A percentile compares a stretch with the other conserved stretches of the same genome.
These are phyloP conservation scores for Coprinopsis strossmayeri DNA, from an alignment of 768 basidiomycete species.

Conservation along the genomic window DNA sequence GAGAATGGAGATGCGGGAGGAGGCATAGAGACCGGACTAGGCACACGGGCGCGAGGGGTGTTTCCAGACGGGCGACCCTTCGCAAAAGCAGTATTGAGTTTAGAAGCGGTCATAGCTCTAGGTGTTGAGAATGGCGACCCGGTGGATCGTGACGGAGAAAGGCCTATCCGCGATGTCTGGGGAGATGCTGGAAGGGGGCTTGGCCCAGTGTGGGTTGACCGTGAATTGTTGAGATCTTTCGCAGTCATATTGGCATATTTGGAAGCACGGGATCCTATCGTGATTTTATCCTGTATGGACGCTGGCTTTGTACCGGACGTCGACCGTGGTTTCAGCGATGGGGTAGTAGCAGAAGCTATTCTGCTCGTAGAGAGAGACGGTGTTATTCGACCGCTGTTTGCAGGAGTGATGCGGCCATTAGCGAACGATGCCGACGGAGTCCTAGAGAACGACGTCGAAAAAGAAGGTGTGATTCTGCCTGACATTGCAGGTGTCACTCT, in stretches of 20 bases:
- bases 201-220: slow-evolving; percentile 20
- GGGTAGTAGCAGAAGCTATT: slow-evolving; percentile 31
- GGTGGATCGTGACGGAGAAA: slow-evolving; percentile 38
- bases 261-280: slow-evolving; percentile 78
- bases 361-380: slow-evolving; percentile 34
- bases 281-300: no score
- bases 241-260: slow-evolving; percentile 84
- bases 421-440: slow-evolving; percentile 31
- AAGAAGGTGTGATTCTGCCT: slow-evolving; percentile 47
- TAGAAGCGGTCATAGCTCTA: slow-evolving; percentile 36
- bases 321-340: slow-evolving; percentile 25
- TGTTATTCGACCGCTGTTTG: slow-evolving; percentile 40
- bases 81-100: slow-evolving; percentile 21
- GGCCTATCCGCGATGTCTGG: slow-evolving; percentile 23
- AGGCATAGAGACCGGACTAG: slow-evolving; percentile 76
- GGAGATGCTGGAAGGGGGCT: slow-evolving; percentile 16
- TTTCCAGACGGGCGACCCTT: slow-evolving; percentile 33
- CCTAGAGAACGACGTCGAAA: slow-evolving; percentile 27
- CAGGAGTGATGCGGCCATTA: slow-evolving; percentile 34
- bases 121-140: slow-evolving; percentile 68
- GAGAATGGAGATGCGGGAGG: slow-evolving; percentile 61
- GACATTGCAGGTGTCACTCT: slow-evolving; percentile 53
- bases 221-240: slow-evolving; percentile 49
- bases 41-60: slow-evolving; percentile 61
- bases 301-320: slow-evolving; percentile 16